These are phyloP conservation scores for Teunomyces cretensis DNA, from an alignment of 805 yeast genomes.

Conservation along the genomic window DNA sequence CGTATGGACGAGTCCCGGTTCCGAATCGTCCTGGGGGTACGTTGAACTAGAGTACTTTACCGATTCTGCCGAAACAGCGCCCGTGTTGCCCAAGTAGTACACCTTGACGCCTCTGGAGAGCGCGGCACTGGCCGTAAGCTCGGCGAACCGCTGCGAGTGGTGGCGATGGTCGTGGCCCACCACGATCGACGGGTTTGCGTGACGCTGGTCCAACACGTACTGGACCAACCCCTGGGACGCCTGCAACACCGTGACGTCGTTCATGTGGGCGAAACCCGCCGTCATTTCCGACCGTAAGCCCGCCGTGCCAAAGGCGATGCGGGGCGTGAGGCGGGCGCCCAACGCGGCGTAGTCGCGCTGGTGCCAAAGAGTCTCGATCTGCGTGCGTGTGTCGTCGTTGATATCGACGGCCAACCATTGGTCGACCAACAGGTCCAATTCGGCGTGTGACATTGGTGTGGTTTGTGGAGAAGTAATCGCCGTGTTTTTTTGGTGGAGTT, in stretches of 20 bases:
- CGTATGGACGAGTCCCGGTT: constrained; percentile 66
- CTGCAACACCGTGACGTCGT: constrained; percentile 83
- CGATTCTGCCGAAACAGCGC: constrained; percentile 31
- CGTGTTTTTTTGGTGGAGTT: no score
- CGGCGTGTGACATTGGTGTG: background rate
- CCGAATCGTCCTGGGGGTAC: background rate
- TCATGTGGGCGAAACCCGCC: constrained; percentile 88
- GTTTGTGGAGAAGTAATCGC: background rate
- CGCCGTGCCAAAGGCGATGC: constrained; percentile 90
- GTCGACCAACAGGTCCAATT: constrained; percentile 22
- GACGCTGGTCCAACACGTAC: constrained; percentile 36
- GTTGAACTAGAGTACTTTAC: constrained; percentile 5
- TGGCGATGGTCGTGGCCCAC: constrained; percentile 92
- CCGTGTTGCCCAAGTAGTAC: constrained; percentile 51
- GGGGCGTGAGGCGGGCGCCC: constrained; percentile 48
- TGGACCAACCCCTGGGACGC: constrained; percentile 81
- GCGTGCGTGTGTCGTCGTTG: constrained; percentile 50
- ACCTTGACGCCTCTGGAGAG: constrained; percentile 67
- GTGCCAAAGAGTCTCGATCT: constrained; percentile 49
- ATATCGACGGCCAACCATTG: constrained; percentile 39
- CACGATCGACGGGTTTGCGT: constrained; percentile 47
- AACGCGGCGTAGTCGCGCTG: constrained; percentile 43
- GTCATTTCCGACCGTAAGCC: constrained; percentile 87
- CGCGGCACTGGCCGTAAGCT: constrained; percentile 74
- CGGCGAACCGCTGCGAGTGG: constrained; percentile 77